phyloP scores from a whole-genome alignment of 1,284 basidiomycete species.

The Tilletiopsis washingtonensis region DNA sequence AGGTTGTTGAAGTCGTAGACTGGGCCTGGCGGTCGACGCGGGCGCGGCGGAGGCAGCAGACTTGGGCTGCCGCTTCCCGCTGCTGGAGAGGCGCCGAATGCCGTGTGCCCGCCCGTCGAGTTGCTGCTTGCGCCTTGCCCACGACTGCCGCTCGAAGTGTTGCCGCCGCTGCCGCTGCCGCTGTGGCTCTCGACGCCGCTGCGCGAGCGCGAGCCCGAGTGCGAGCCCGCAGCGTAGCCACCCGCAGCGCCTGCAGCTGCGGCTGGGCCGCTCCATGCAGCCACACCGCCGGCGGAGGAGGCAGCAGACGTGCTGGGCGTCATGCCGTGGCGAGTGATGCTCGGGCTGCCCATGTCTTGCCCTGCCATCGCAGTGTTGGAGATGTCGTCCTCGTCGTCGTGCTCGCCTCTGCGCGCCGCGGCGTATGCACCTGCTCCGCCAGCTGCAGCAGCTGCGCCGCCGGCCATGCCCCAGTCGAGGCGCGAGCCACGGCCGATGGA shows the following conservation, averaged over 20 bases:
- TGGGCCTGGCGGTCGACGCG: conserved; percentile 5
- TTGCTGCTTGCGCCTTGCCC: conserved; percentile 26
- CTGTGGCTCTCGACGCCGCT: conserved; percentile 1
- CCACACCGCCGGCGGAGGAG: neutral
- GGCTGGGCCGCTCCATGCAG: neutral
- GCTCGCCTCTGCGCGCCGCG: neutral
- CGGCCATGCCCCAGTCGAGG: conserved; percentile 1
- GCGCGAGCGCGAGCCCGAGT: neutral
- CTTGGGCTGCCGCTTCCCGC: too few species aligned
- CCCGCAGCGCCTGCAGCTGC: neutral
- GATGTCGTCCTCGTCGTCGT: neutral
- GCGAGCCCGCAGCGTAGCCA: conserved; percentile 1
- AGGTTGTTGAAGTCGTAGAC: conserved; percentile 3
- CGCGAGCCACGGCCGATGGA: neutral
- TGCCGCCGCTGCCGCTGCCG: neutral
- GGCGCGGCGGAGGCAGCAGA: conserved; percentile 19
- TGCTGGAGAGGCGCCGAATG: conserved; percentile 10
- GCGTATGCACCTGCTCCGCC: conserved; percentile 6
- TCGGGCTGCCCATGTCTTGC: conserved; percentile 1
- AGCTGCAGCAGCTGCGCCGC: conserved; percentile 8
- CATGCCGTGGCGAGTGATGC: neutral
- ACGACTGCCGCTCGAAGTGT: neutral
- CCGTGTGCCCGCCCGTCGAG: conserved; percentile 18
- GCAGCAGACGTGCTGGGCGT: neutral
- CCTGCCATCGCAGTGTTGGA: too few species aligned